These are phyloP conservation scores for Trichoderma virens DNA, from an alignment of 495 filamentous ascomycete species.

Conservation along the genomic window DNA sequence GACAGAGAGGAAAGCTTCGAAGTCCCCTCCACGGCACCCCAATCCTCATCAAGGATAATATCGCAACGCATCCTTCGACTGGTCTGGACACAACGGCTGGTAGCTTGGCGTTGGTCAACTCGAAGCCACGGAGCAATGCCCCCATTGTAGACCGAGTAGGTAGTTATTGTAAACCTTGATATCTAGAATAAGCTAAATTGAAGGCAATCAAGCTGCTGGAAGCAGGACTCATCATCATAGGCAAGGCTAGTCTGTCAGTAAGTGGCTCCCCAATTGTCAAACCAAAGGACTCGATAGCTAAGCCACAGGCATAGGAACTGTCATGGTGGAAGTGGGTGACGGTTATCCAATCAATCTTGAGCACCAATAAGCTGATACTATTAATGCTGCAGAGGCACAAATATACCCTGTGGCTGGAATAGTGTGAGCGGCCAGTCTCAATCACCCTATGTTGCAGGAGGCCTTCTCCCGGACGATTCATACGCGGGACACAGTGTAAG, in stretches of 20 bases:
- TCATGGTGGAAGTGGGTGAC: not conserved
- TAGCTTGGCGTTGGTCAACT: conserved; percentile 42
- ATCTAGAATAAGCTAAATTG: conserved; percentile 12
- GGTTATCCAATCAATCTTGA: not conserved
- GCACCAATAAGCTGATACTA: not conserved
- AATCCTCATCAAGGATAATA: conserved; percentile 33
- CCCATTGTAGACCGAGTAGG: not conserved
- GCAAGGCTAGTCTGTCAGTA: conserved; percentile 27
- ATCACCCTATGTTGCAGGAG: conserved; percentile 23
- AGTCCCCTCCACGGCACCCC: conserved; percentile 27
- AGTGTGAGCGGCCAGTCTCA: conserved; percentile 32
- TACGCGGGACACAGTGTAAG: not conserved
- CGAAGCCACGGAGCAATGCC: conserved; percentile 31
- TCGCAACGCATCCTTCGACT: conserved; percentile 22
- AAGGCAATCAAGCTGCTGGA: conserved; percentile 36
- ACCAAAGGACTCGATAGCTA: conserved; percentile 17
- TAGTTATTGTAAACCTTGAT: not conserved
- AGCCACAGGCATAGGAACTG: not conserved
- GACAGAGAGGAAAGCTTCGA: not conserved
- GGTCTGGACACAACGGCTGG: conserved; percentile 35
- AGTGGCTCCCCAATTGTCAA: conserved; percentile 31
- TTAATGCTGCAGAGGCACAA: not conserved
- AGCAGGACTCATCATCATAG: conserved; percentile 40
- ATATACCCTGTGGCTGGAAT: conserved; percentile 27
- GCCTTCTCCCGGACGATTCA: not conserved